Percentiles rank a stretch among this genome's conserved stretches.
These are phyloP conservation scores for Penicillium malachiteum DNA, from an alignment of 495 filamentous ascomycete species.

Conservation along the genomic window DNA sequence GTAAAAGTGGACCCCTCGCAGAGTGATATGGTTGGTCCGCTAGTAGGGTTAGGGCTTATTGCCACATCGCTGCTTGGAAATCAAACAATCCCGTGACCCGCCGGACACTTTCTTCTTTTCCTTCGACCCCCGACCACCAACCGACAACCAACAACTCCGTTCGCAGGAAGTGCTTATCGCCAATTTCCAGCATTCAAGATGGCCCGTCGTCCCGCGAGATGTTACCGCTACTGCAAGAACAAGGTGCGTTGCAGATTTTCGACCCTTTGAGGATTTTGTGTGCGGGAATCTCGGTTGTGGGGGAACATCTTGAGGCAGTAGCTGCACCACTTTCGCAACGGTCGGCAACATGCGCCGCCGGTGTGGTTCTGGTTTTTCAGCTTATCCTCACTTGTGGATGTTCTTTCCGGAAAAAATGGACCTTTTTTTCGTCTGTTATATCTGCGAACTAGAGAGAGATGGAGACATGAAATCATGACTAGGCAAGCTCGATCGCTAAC, in stretches of 20 bases:
- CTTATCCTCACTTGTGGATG: no score
- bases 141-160: constrained; percentile 40
- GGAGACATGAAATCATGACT: constrained; percentile 3
- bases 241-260: constrained; percentile 67
- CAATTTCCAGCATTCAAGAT: constrained; percentile 74
- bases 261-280: constrained; percentile 30
- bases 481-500: constrained; percentile 26
- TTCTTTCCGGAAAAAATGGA: not conserved
- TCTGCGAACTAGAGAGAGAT: not conserved
- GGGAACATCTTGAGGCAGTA: constrained; percentile 8
- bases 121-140: constrained; percentile 39
- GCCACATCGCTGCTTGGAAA: constrained; percentile 52
- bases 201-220: constrained; percentile 97
- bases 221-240: constrained; percentile 99
- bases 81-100: constrained; percentile 43
- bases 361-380: not conserved
- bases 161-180: constrained; percentile 56
- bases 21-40: constrained; percentile 29
- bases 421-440: constrained; percentile 1
- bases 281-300: constrained; percentile 37
- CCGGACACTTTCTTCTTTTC: constrained; percentile 36
- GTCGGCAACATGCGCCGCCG: not conserved
- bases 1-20: constrained; percentile 18
- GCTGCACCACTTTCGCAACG: constrained; percentile 11
- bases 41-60: constrained; percentile 49